Evolutionary conservation across 768 basidiomycete genomes (phyloP).

Genomic region (Agaricus subrufescens): DNA sequence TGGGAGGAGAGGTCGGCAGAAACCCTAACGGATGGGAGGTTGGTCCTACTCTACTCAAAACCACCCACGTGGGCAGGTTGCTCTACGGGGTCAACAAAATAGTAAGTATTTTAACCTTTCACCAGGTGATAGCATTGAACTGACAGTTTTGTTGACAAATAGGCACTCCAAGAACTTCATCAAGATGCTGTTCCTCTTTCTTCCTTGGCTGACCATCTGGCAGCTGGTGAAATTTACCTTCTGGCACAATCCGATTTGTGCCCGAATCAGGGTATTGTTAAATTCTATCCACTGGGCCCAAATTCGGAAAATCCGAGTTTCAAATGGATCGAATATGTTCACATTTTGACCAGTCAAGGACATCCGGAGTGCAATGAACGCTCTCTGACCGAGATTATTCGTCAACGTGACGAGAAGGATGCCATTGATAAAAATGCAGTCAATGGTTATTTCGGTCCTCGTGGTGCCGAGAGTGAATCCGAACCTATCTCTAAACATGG

Average conservation of each 20-base stretch:
- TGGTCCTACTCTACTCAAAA: slow-evolving; percentile 47
- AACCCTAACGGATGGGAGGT: slow-evolving; percentile 78
- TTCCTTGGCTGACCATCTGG: slow-evolving; percentile 29
- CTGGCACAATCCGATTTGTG: slow-evolving; percentile 57
- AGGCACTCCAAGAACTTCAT: too few species aligned
- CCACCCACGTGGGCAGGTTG: slow-evolving; percentile 64
- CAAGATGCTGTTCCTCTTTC: too few species aligned
- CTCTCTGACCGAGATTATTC: too few species aligned
- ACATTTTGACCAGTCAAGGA: slow-evolving; percentile 33
- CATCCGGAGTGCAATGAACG: too few species aligned
- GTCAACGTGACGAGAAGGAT: too few species aligned
- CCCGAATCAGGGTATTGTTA: slow-evolving; percentile 72
- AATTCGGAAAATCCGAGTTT: not conserved
- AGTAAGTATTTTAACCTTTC: too few species aligned
- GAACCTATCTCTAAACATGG: too few species aligned
- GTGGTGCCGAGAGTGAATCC: too few species aligned
- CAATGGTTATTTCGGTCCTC: too few species aligned
- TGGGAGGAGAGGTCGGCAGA: slow-evolving; percentile 63
- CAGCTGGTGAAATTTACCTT: slow-evolving; percentile 35
- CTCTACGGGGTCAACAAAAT: slow-evolving; percentile 21
- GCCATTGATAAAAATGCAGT: too few species aligned
- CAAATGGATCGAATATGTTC: slow-evolving; percentile 38
- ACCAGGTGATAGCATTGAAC: too few species aligned
- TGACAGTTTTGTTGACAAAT: too few species aligned
- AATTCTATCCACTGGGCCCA: slow-evolving; percentile 21